Evolutionary conservation across 1,284 basidiomycete genomes (phyloP), one percentile per base, ranked within the genome.

Genomic region (Leccinum insolens): DNA sequence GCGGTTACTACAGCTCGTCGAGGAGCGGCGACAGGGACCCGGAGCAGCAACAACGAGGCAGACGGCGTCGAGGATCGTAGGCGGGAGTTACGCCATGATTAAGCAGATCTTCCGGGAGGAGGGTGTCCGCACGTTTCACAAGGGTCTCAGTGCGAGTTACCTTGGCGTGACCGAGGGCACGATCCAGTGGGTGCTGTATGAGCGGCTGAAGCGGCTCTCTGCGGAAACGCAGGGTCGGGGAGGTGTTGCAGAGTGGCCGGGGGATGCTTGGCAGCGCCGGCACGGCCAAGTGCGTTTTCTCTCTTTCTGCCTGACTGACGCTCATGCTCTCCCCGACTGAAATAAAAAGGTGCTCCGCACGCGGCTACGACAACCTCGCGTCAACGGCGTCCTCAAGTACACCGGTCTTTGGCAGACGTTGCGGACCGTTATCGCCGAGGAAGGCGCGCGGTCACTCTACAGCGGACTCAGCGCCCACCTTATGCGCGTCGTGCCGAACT

Each of bases 151-250:
- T 71, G 98, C 98, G 62, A 95, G 93, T 73, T 96, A 98, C 79
- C 85, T 99, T 17, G 98, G 98, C 39, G 97, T 99, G 7, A 94
- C 95, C 17, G 98, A 99, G 80, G 93, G 93, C 4, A 96, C 96
- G 22, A 99, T 99, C 66, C 97, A 99, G 77, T 99, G 98, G 98
- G 93, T 94, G 22, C 82, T 99, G 12, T 99, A 99, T 79, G 98
- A 99, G 77, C 85, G 88, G 44, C 79, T 96, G 67, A 95, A 96
- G 79, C 85, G 81, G 71, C 74, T 93, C 15, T 86, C 86, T 9
- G 81, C 82, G 28, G 80, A 80, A 1, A 83, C 85, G 37, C 84
- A 91, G 68, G 85, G 86, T 0, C 81, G 82, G 67, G 87, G 89
- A 14, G 85, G 88, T 2, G 71, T 83, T 5, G 79, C 76, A 14